Base-by-base conservation (phyloP, 441 rosid species). In the Heliophila coronopifolia region DNA sequence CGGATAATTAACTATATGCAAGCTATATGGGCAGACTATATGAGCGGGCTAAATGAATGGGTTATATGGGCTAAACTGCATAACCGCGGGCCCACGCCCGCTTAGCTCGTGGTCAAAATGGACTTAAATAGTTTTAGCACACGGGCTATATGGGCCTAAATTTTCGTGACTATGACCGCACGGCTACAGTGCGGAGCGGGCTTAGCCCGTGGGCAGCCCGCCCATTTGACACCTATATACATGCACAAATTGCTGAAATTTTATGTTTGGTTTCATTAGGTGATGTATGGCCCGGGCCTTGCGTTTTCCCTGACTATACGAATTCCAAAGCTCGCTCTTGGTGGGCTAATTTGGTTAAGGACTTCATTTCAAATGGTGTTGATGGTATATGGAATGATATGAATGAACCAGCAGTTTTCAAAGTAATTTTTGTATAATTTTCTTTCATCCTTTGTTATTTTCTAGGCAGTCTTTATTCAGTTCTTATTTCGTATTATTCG, bases 361-460 rank as follows among this genome's bases (percentile, higher is more conserved):
- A 79, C 50, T 91, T 84, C 34, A 37, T 68, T 48, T 77, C 87
- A 60, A 80, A 77, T 73, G 95, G 96, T 40, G 96, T 87, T 52
- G 94, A 91, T 72, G 98, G 95, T 44, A 91, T 91, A 67, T 87
- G 98, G 98, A 91, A 91, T 43, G 95, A 91, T 68, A 91, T 91
- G 98, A 91, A 91, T 18, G 98, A 91, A 69, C 96, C 98, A 8
- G 79, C 96, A 51, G 41, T 91, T 45, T 91, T 87, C 65, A 84
- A 87, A 83, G 98, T 84, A 60, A 57, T 14, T 39, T 14, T 56
- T 25, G 6, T 14, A 11, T 12, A 58, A 16, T 34, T 17, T 41
- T 47, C 24, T 9, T 1, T 9, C 46, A 38, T 9, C 7, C 25
- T 39, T 16, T 45, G 0, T 20, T 50, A 43, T n/a, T 40, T 26